Evolutionary conservation across 192 early-diverging fungal species (phyloP), one percentile per base, ranked within the genome.

Genomic region (Neocallimastix lanati): DNA sequence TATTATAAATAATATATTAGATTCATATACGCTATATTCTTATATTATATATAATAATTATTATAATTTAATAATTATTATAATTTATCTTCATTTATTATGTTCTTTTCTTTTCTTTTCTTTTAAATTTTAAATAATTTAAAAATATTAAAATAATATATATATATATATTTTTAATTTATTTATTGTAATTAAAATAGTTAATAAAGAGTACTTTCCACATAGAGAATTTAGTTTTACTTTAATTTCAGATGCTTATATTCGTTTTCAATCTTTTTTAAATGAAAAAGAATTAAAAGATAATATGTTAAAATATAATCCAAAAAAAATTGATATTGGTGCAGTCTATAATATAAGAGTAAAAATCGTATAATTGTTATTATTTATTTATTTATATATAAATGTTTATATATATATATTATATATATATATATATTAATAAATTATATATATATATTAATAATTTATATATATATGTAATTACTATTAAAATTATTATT

Each of bases 301-400:
- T 12, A 93, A 96, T 79, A 83, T 99, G 40, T 76, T 88, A 30
- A 85, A 91, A n/a, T 77, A 92, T n/a, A 87, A 84, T 35, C 97
- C 97, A 28, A 87, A 90, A 78, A 98, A 96, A 83, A 95, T 99
- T 82, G 97, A 99, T 88, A 93, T 99, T 83, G 97, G 97, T 25
- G 97, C 97, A 28, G 88, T 99, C 27, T 99, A 96, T 86, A 95
- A 93, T 79, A 86, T 89, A 18, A 85, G 84, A 80, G 92, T 93
- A 83, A 67, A 38, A n/a, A n/a, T n/a, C n/a, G n/a, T n/a, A n/a
- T n/a, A n/a, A n/a, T n/a, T n/a, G n/a, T n/a, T n/a, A n/a, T 33
- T 33, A 33, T 33, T 33, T 33, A 33, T 33, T 33, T 33, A 33
- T 33, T 33, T 33, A 33, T 33, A 6, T 33, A 33, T 33, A 6